Base-by-base conservation (phyloP, 257 asterid species). In the Petrea volubilis region DNA sequence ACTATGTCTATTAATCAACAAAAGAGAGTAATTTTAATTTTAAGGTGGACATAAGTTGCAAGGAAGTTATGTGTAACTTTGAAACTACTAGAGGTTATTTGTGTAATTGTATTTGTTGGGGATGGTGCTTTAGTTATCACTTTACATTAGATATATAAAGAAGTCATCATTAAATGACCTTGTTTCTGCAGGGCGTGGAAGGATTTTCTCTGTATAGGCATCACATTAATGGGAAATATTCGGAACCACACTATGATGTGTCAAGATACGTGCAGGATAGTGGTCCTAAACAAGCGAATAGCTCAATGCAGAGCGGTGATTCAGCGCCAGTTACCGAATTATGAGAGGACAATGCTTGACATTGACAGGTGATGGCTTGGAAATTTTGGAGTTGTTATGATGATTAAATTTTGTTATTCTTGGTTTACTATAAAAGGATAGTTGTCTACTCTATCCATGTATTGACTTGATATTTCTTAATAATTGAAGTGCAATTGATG, bases 331-430 rank as follows among this genome's bases (percentile, higher is more conserved):
- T 72, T 67, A 31, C 59, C 60, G 27, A 77, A 75, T 67, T 78
- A 71, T 47, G 82, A 74, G 68, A 77, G 61, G 68, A 65, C 62
- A 49, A 78, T 76, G 82, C 71, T 87, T 59, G 77, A 78, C 44
- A 61, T 62, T 74, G 85, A 82, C 67, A 88, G 96, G 97, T 89
- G n/a, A n/a, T 66, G 74, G 85, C 66, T 53, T 79, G 71, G 74
- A 46, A 50, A 23, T 60, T 21, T 59, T 38, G 15, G 20, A 49
- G 43, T 69, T 71, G 11, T 51, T 72, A 66, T 70, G 56, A 62
- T 67, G 23, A 47, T 63, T 70, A 21, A 18, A 41, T 28, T 28
- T 65, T 24, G 43, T 59, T 56, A 24, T 59, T 76, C 36, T 5
- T 60, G 61, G 21, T 23, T 71, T 50, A 41, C 43, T 7, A 10